These are phyloP conservation scores for Xylaria digitata DNA, from an alignment of 2,329 filamentous ascomycete species.

Conservation along the genomic window DNA sequence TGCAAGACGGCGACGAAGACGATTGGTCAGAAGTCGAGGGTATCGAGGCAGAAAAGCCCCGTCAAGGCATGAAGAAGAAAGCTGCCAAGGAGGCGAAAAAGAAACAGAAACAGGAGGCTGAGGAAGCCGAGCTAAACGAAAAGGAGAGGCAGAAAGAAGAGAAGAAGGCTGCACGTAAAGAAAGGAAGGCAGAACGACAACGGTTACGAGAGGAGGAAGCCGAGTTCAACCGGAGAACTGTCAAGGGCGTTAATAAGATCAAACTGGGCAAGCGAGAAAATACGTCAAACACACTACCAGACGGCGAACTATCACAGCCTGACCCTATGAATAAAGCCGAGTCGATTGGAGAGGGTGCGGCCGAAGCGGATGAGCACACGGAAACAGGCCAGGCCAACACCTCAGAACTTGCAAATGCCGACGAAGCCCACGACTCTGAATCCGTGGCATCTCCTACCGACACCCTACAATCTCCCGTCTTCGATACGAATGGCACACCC, in stretches of 20 bases:
- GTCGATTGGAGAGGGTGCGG: conserved; percentile 47
- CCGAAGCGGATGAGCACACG: conserved; percentile 31
- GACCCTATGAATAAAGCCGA: conserved; percentile 41
- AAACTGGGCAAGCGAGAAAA: conserved; percentile 50
- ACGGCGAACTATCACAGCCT: conserved; percentile 29
- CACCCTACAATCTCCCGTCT: conserved; percentile 68
- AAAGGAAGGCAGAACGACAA: conserved; percentile 56
- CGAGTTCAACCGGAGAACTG: conserved; percentile 55
- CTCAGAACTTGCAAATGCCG: conserved; percentile 57
- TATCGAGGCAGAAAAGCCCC: conserved; percentile 69
- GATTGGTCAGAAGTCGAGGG: conserved; percentile 60
- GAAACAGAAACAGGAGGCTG: conserved; percentile 63
- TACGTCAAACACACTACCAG: conserved; percentile 39
- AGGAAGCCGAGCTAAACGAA: conserved; percentile 51
- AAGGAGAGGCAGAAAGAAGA: conserved; percentile 60
- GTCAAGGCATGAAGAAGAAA: conserved; percentile 69
- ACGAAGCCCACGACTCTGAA: conserved; percentile 54
- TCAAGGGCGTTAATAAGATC: conserved; percentile 53
- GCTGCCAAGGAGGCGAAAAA: conserved; percentile 56
- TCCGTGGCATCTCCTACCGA: conserved; percentile 56
- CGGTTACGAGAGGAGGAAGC: conserved; percentile 54
- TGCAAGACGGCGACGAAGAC: conserved; percentile 59
- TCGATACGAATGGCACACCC: conserved; percentile 64
- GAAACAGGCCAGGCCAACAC: conserved; percentile 30
- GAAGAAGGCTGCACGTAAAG: conserved; percentile 62